Conservation (phyloP, 2,329 filamentous ascomycete species). For the Beauveria scarabaeidicola region DNA sequence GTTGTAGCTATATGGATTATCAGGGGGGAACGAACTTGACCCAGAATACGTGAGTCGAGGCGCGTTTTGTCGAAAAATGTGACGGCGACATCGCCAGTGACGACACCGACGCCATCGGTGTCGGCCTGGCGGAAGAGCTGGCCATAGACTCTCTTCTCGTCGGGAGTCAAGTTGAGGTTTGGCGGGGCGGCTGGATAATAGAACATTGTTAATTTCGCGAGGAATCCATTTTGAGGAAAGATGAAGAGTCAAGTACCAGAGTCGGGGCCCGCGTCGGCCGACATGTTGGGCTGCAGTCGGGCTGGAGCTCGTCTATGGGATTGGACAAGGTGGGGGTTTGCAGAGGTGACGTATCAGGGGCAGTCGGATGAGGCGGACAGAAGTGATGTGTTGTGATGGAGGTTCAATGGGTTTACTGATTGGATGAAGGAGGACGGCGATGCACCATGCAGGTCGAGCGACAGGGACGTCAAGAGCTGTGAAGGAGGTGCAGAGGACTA, state of each 20-base stretch:
- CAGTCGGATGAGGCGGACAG: neutral
- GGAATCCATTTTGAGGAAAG: neutral
- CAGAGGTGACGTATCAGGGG: neutral
- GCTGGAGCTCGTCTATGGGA: neutral
- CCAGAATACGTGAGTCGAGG: slow-evolving; percentile 74
- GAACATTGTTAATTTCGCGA: neutral
- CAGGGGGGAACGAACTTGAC: slow-evolving; percentile 53
- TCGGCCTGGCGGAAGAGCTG: slow-evolving; percentile 92
- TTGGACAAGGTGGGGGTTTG: neutral
- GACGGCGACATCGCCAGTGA: slow-evolving; percentile 92
- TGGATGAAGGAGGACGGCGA: neutral
- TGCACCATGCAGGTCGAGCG: slow-evolving; percentile 9
- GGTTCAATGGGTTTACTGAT: neutral
- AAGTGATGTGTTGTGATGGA: neutral
- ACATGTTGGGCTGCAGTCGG: slow-evolving; percentile 9
- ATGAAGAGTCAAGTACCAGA: slow-evolving; percentile 4
- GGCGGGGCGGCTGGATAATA: slow-evolving; percentile 38
- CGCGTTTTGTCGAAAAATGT: slow-evolving; percentile 97
- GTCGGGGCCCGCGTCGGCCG: slow-evolving; percentile 9
- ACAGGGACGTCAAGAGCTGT: neutral
- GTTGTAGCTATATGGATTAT: neutral
- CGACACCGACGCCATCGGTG: slow-evolving; percentile 81
- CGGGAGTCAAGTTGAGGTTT: slow-evolving; percentile 75
- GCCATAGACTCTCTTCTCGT: slow-evolving; percentile 90
- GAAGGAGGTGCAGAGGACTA: neutral